phyloP scores from a whole-genome alignment of 2,329 filamentous ascomycete genomes.

The Diaporthe citriasiana region DNA sequence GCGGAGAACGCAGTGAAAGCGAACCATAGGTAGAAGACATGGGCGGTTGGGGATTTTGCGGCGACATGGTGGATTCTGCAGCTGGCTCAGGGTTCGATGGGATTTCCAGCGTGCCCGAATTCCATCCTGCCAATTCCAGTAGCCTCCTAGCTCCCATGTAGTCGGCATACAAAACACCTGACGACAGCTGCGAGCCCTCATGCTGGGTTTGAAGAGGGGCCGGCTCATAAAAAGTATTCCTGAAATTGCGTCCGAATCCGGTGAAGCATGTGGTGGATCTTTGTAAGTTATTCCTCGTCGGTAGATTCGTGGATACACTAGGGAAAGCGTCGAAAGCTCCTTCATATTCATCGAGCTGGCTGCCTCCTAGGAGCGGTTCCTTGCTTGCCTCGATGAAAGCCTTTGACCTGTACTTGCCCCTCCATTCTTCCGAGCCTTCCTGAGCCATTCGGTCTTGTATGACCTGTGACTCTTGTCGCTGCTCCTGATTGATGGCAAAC shows the following conservation, averaged over 20 bases:
- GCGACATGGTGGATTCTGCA: background rate
- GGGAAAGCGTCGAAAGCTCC: background rate
- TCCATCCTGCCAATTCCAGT: background rate
- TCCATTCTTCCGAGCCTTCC: slow-evolving; percentile 2
- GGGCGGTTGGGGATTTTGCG: background rate
- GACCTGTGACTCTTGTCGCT: background rate
- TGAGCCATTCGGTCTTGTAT: background rate
- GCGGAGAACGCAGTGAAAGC: background rate
- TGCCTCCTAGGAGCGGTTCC: background rate
- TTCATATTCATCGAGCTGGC: background rate
- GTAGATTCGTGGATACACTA: background rate
- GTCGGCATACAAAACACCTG: background rate
- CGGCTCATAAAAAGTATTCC: background rate
- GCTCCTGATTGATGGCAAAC: background rate
- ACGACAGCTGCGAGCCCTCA: background rate
- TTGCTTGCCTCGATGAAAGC: background rate
- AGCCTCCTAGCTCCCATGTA: background rate
- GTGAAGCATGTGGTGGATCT: background rate
- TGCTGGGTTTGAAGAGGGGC: background rate
- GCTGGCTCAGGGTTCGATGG: background rate
- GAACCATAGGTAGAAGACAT: background rate
- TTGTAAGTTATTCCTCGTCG: background rate
- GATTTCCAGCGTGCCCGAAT: background rate
- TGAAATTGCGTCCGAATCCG: background rate
- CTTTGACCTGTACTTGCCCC: background rate